These are phyloP conservation scores for Botrytis fragariae DNA, from an alignment of 2,329 filamentous ascomycete genomes.

Conservation along the genomic window DNA sequence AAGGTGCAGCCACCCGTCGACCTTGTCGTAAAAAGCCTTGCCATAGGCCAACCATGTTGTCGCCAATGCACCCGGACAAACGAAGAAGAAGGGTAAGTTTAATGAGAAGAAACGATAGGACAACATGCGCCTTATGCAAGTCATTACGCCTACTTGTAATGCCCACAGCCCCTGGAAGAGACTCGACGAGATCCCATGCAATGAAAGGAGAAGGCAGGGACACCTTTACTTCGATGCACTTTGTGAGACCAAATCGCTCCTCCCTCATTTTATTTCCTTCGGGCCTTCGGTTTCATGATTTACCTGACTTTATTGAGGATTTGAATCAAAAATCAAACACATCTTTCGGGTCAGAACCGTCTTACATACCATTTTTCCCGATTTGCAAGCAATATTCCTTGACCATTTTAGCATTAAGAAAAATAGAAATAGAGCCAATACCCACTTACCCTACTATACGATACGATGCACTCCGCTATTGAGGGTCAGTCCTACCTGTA, in stretches of 20 bases:
- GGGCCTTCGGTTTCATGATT: neutral
- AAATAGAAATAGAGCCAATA: neutral
- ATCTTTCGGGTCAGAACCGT: neutral
- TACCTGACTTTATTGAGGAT: neutral
- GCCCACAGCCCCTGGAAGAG: slow-evolving; percentile 24
- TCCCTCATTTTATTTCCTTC: neutral
- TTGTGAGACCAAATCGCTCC: neutral
- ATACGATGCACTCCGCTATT: slow-evolving; percentile 10
- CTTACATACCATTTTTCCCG: neutral
- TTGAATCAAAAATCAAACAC: neutral
- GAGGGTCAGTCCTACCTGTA: slow-evolving; percentile 12
- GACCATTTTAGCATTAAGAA: neutral
- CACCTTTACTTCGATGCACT: slow-evolving; percentile 5
- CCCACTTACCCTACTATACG: slow-evolving; percentile 1
- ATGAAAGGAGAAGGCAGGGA: slow-evolving; percentile 1
- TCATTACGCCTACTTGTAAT: slow-evolving; percentile 26
- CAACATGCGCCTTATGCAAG: slow-evolving; percentile 25
- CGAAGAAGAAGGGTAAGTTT: slow-evolving; percentile 27
- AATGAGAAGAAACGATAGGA: slow-evolving; percentile 26
- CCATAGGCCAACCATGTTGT: slow-evolving; percentile 36
- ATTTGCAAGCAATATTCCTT: slow-evolving; percentile 1
- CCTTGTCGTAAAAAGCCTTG: slow-evolving; percentile 29
- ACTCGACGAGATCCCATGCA: slow-evolving; percentile 31
- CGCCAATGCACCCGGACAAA: slow-evolving; percentile 34
- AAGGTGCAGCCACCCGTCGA: slow-evolving; percentile 31